Base-by-base conservation (phyloP, 495 filamentous ascomycete genomes). In the Lophium mytilinum region DNA sequence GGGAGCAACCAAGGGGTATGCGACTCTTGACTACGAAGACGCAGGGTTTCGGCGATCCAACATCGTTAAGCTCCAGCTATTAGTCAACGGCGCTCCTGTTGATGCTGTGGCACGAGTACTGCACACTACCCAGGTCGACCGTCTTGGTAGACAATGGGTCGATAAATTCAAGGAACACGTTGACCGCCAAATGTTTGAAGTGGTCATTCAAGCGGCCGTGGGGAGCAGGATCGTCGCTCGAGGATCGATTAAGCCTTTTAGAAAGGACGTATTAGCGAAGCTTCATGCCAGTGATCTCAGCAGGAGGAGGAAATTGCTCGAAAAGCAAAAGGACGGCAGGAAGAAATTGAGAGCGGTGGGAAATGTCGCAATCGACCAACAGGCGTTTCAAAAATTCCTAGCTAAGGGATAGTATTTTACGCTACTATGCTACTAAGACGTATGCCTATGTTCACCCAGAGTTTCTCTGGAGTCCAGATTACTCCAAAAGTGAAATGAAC, bases 161-260 rank as follows among this genome's bases (percentile, higher is more conserved):
- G 83, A 79, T 17, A 97, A 95, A 72, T 97, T 98, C 76, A 97
- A 96, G 69, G 83, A 95, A 72, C 91, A 96, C 66, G 93, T 98
- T 3, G 86, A 95, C 56, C 76, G 93, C 34, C 94, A 98, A 73
- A 87, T 96, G 76, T 98, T 95, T 68, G 93, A 98, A 71, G 83
- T 98, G 6, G 73, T 97, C 56, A 98, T 98, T 60, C 93, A 98
- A 68, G 93, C 94, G 12, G 86, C 87, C 0, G 85, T 85, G 0
- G 94, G 93, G 2, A 84, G 81, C 55, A 81, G 84, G 45, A 83
- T 98, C 53, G 81, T 98, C 11, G 94, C 93, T 1, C 78, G 93
- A 59, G 94, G 96, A 68, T 96, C 92, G 0, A 84, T 98, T 70
- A 96, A 97, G 78, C 89, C 93, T 1, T 96, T 96, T 69, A 79